Base-by-base conservation (phyloP, 805 yeast genomes). In the Candida dajiaensis region DNA sequence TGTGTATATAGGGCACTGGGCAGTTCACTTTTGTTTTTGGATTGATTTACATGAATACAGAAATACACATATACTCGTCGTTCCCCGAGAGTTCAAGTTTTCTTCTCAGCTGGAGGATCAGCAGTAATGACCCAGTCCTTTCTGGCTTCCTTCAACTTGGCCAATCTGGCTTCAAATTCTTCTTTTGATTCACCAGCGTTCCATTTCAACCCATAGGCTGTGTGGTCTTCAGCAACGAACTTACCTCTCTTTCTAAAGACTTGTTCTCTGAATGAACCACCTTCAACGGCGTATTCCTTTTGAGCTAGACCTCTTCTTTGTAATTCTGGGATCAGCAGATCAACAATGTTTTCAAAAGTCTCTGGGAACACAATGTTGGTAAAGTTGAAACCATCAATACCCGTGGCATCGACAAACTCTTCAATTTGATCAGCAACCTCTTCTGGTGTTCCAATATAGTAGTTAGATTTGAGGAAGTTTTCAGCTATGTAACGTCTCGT, bases 311-410 rank as follows among this genome's bases (percentile, higher is more conserved):
- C 73, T 50, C 72, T 61, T 31, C 50, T 53, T 50, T 64, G 67
- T 41, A 70, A 58, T 43, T 65, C 74, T 20, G 74, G 74, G 38
- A 69, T 52, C 45, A 71, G 54, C 35, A 54, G 51, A 35, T 71
- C 68, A 22, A 70, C 69, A 38, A 71, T 53, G n/a, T 65, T 67
- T 50, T 70, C 72, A 50, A 68, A 72, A 7, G 71, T 58, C 21
- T 68, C 73, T 22, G 76, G 76, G 38, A 59, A 55, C 16, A 69
- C 61, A 20, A 71, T 61, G 51, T 72, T 67, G 6, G 70, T 59
- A 37, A 72, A 54, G 47, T 72, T 72, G 58, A 72, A 72, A 1
- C 76, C 76, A 44, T 72, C 76, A 23, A 72, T 63, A 40, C 63
- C 69, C 6, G 71, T 61, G 16, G 55, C 55, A 10, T 68, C 72